Evolutionary conservation across 1,284 basidiomycete species (phyloP).

Genomic region (Sanguinoderma infundibulare): DNA sequence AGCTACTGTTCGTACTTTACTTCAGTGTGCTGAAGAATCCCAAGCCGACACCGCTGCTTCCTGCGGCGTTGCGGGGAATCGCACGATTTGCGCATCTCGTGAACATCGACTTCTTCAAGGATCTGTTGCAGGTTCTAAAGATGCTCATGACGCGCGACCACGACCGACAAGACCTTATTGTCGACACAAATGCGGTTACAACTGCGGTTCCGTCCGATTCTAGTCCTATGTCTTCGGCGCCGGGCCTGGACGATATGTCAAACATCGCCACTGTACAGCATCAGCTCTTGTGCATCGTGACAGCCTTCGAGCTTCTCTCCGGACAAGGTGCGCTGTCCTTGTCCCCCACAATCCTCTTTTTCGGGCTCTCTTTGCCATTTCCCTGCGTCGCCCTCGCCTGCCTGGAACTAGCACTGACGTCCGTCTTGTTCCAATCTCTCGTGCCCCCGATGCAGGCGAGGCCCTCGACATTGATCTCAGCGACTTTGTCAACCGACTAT

Average conservation of each 20-base stretch:
- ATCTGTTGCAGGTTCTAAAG: conserved; percentile 89
- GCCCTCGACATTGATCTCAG: conserved; percentile 94
- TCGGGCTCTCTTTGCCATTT: neutral
- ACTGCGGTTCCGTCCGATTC: neutral
- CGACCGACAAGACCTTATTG: conserved; percentile 36
- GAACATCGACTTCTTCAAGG: conserved; percentile 99
- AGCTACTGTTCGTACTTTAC: conserved; percentile 97
- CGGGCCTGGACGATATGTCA: conserved; percentile 42
- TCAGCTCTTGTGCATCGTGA: conserved; percentile 87
- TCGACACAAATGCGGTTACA: conserved; percentile 34
- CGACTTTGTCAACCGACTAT: conserved; percentile 86
- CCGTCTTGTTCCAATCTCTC: neutral
- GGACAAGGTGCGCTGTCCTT: conserved; percentile 80
- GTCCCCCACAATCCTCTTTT: conserved; percentile 1
- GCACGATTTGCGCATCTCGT: conserved; percentile 95
- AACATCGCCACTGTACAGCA: conserved; percentile 50
- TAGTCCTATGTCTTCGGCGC: conserved; percentile 3
- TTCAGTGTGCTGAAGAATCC: conserved; percentile 95
- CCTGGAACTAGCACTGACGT: neutral
- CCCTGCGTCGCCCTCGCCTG: neutral
- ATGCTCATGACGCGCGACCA: conserved; percentile 65
- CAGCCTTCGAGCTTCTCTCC: conserved; percentile 94
- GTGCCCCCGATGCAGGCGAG: conserved; percentile 64
- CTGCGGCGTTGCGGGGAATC: conserved; percentile 91
- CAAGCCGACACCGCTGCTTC: conserved; percentile 81